Conservation (phyloP, 2,329 filamentous ascomycete species). For the Didymella segeticola region DNA sequence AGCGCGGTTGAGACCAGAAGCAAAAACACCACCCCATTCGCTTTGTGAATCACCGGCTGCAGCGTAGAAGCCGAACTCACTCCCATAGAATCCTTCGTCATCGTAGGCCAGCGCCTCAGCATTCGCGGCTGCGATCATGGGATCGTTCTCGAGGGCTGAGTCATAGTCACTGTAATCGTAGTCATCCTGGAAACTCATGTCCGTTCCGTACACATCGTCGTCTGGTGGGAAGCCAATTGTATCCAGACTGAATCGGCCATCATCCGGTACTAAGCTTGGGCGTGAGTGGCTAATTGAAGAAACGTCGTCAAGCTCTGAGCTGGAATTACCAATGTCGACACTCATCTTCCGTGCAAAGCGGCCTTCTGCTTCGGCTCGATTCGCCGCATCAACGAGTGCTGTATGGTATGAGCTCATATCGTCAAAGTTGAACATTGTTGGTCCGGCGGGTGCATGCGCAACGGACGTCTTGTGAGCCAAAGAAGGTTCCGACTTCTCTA, state of each 20-base stretch:
- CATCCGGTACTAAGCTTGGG: constrained; percentile 57
- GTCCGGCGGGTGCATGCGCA: constrained; percentile 45
- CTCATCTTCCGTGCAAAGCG: constrained; percentile 72
- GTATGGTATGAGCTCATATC: constrained; percentile 79
- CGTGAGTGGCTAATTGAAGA: constrained; percentile 44
- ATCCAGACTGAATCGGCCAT: constrained; percentile 57
- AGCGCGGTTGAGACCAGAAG: constrained; percentile 70
- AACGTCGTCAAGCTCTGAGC: constrained; percentile 42
- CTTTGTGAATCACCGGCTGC: constrained; percentile 64
- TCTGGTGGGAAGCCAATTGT: constrained; percentile 48
- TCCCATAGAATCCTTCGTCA: constrained; percentile 91
- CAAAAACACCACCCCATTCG: constrained; percentile 86
- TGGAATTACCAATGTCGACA: constrained; percentile 42
- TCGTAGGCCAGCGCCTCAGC: constrained; percentile 92
- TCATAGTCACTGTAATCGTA: constrained; percentile 66
- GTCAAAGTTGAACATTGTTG: constrained; percentile 44
- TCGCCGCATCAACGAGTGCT: constrained; percentile 81
- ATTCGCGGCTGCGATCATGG: constrained; percentile 93
- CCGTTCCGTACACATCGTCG: constrained; percentile 43
- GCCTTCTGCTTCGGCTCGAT: constrained; percentile 75
- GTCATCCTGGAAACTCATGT: constrained; percentile 49
- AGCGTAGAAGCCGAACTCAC: constrained; percentile 96
- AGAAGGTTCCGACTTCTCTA: constrained; percentile 53
- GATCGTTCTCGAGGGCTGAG: constrained; percentile 68
- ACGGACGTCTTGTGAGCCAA: constrained; percentile 57